Evolutionary conservation across 768 basidiomycete genomes (phyloP).

Genomic region (Hortiboletus flavorubellus): DNA sequence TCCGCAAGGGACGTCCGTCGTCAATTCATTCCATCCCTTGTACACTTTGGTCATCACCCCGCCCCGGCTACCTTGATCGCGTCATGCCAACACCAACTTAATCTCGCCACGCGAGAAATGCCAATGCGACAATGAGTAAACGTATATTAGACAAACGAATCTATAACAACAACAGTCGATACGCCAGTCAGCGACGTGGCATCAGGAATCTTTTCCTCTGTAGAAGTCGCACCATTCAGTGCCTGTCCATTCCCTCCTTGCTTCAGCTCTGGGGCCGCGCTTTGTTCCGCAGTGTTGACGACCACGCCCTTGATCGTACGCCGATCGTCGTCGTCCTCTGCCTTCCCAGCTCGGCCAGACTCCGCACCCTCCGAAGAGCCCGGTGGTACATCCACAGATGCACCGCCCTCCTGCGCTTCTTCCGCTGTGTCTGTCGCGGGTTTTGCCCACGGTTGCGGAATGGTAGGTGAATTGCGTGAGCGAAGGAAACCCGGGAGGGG

Average conservation of each 20-base stretch:
- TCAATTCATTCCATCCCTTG: slow-evolving; percentile 24
- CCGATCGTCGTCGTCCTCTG: slow-evolving; percentile 44
- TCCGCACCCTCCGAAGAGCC: slow-evolving; percentile 8
- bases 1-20: slow-evolving; percentile 15
- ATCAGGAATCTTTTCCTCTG: slow-evolving; percentile 22
- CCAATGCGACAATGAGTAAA: neutral
- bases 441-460: slow-evolving; percentile 25
- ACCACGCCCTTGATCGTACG: slow-evolving; percentile 34
- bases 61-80: slow-evolving; percentile 7
- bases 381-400: slow-evolving; percentile 3
- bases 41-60: slow-evolving; percentile 18
- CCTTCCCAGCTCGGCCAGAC: slow-evolving; percentile 5
- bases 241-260: slow-evolving; percentile 7
- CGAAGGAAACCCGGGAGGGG: slow-evolving; percentile 65
- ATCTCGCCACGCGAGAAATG: slow-evolving; percentile 3
- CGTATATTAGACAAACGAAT: slow-evolving; percentile 18
- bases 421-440: slow-evolving; percentile 18
- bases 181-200: slow-evolving; percentile 8
- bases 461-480: slow-evolving; percentile 52
- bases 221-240: slow-evolving; percentile 6
- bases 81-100: slow-evolving; percentile 12
- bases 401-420: slow-evolving; percentile 20
- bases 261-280: slow-evolving; percentile 12
- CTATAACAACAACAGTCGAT: slow-evolving; percentile 21
- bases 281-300: slow-evolving; percentile 16